These are phyloP conservation scores for Yamadazyma songkhlaensis DNA, from an alignment of 1,139 yeast species.

Conservation along the genomic window DNA sequence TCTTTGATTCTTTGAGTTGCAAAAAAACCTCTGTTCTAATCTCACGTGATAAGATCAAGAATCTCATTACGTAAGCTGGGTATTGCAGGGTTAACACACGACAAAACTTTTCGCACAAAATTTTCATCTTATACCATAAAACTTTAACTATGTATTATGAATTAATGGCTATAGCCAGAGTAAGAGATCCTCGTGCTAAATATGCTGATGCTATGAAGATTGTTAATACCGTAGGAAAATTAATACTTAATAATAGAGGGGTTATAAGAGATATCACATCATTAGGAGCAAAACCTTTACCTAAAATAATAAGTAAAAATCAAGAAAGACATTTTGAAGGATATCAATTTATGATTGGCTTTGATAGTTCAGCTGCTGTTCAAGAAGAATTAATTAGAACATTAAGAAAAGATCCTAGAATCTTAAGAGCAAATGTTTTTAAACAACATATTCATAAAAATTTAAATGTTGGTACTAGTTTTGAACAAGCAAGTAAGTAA, in stretches of 20 bases:
- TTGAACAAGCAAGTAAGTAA: conserved; percentile 23
- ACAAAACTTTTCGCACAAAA: neutral
- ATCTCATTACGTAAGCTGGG: neutral
- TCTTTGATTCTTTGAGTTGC: neutral
- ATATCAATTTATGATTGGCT: conserved; percentile 78
- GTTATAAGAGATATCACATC: conserved; percentile 80
- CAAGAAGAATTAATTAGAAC: conserved; percentile 84
- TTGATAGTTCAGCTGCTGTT: conserved; percentile 82
- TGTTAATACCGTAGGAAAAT: conserved; percentile 78
- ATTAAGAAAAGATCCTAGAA: conserved; percentile 83
- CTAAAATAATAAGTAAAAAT: conserved; percentile 77
- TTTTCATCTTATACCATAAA: neutral
- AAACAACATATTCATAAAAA: conserved; percentile 60
- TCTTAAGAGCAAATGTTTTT: conserved; percentile 72
- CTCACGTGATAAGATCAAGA: conserved; percentile 5
- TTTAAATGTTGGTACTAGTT: conserved; percentile 54
- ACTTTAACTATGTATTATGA: conserved; percentile 71
- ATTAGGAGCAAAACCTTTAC: conserved; percentile 75
- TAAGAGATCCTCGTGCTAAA: conserved; percentile 52
- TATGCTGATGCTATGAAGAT: conserved; percentile 67
- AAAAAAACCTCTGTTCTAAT: conserved; percentile 6
- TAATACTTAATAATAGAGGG: conserved; percentile 86
- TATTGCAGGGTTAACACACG: neutral
- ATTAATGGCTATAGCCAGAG: conserved; percentile 85
- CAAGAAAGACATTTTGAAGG: conserved; percentile 92